Base-by-base conservation (phyloP, 306 rosid genomes). In the Malus domestica region DNA sequence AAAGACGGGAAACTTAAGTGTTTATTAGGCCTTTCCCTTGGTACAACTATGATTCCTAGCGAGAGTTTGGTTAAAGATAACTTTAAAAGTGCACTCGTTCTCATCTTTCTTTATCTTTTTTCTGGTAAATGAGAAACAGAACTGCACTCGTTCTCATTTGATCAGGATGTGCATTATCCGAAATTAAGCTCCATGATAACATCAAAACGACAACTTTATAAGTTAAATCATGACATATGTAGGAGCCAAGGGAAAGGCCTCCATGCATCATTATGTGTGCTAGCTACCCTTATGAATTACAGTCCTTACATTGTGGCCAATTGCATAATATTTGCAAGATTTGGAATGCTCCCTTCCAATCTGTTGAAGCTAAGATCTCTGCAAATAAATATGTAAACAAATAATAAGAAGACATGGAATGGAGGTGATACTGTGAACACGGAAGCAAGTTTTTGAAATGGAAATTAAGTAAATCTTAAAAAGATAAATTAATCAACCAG, bases 311-410 rank as follows among this genome's bases (percentile, higher is more conserved):
- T 81, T 45, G 35, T 29, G 40, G 44, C 23, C 71, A 81, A 59
- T 2, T 18, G 0, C 8, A 6, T 11, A 30, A 45, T 58, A 58
- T 4, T 42, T 22, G 3, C 25, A 45, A 72, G 29, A 72, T 81
- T 18, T 67, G 81, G 80, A 65, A 77, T 32, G 46, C 35, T 60
- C 33, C 75, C 85, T 66, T 71, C 74, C 42, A 81, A 33, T 66
- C 59, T 76, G 59, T 81, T 81, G 74, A 81, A 81, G 71, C 81
- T 81, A 14, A 81, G 75, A 72, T 81, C 85, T 27, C 81, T 81
- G 65, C 71, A 27, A 5, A 2, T 27, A 0, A 45, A 8, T 1
- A 23, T 8, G 25, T 38, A 40, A 11, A 30, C 6, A 15, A 40
- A 44, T 58, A 38, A 57, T 70, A 10, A 68, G 49, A 25, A 25